Percentiles rank a stretch among this genome's conserved stretches.
phyloP scores from a whole-genome alignment of 495 filamentous ascomycete species.

The Staphylotrichum longicolle region DNA sequence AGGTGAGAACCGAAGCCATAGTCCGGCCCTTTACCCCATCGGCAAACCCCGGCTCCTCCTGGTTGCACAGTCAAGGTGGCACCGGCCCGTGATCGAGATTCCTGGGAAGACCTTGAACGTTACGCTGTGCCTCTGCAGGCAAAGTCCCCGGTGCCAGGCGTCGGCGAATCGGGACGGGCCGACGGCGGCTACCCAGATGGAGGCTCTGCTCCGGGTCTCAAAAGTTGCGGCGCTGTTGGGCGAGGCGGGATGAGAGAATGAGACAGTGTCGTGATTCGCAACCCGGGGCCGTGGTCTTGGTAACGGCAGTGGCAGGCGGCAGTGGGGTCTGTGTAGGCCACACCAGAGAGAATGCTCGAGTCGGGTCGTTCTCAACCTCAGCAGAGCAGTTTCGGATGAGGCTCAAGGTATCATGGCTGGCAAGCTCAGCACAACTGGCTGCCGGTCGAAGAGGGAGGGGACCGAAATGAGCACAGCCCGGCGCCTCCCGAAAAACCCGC shows the following conservation, averaged over 20 bases:
- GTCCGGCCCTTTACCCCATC: slow-evolving; percentile 32
- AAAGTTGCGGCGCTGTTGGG: background rate
- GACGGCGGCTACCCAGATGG: slow-evolving; percentile 13
- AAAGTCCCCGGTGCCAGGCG: slow-evolving; percentile 19
- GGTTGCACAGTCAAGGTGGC: slow-evolving; percentile 26
- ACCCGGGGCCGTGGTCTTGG: background rate
- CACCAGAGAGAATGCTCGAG: slow-evolving; percentile 18
- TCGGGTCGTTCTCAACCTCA: slow-evolving; percentile 28
- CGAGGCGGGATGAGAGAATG: slow-evolving; percentile 7
- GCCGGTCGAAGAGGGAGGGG: slow-evolving; percentile 9
- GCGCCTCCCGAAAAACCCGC: slow-evolving; percentile 5
- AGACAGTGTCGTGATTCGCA: slow-evolving; percentile 9
- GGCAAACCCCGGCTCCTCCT: slow-evolving; percentile 20
- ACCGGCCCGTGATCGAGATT: slow-evolving; percentile 21
- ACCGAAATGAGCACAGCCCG: slow-evolving; percentile 11
- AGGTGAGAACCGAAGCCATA: slow-evolving; percentile 50
- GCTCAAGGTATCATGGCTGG: slow-evolving; percentile 40
- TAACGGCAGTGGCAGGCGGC: too few relatives aligned
- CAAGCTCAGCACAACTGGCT: slow-evolving; percentile 15
- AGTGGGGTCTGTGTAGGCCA: slow-evolving; percentile 8
- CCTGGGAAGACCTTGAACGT: slow-evolving; percentile 9
- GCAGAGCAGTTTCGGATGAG: slow-evolving; percentile 29
- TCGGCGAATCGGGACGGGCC: slow-evolving; percentile 27
- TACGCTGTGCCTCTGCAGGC: slow-evolving; percentile 21
- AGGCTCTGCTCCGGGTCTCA: slow-evolving; percentile 4